Conservation (phyloP, 208 protist species). For the Sergeia podlipaevii region DNA sequence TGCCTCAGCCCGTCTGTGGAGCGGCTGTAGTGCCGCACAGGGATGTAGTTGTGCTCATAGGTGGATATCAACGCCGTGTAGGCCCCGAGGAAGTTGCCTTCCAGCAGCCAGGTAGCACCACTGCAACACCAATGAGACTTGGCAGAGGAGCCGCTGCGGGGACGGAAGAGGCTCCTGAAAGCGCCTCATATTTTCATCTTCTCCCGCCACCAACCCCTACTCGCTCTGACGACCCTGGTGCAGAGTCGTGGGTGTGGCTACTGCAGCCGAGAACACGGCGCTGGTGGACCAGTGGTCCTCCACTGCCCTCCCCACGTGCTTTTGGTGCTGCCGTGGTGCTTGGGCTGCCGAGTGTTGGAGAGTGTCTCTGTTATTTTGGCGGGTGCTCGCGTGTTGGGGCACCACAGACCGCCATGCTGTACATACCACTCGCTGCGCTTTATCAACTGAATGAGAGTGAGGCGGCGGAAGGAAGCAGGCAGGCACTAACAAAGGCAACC, state of each 20-base stretch:
- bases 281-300: conserved; percentile 21
- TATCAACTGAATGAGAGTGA: not conserved
- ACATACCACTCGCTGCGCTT: conserved; percentile 25
- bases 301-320: conserved; percentile 32
- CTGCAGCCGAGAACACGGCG: conserved; percentile 24
- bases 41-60: conserved; percentile 24
- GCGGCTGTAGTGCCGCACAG: conserved; percentile 19
- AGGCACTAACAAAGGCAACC: not conserved
- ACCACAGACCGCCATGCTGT: conserved; percentile 48
- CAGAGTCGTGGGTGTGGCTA: conserved; percentile 42
- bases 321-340: conserved; percentile 33
- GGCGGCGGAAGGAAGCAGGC: not conserved
- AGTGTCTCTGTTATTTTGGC: conserved; percentile 46
- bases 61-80: conserved; percentile 29
- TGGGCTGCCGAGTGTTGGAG: conserved; percentile 21
- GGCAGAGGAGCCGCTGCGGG: not conserved
- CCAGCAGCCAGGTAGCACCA: conserved; percentile 27
- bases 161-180: not conserved
- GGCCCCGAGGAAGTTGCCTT: conserved; percentile 25
- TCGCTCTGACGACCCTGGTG: not conserved
- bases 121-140: conserved; percentile 18
- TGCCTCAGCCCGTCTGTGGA: conserved; percentile 35
- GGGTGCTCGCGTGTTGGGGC: conserved; percentile 29
- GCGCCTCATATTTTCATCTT: too few relatives aligned
- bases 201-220: not conserved